A percentile compares a stretch with the other conserved stretches of the same genome.
phyloP scores from a whole-genome alignment of 257 asterid species.

The Ehretia macrophylla region DNA sequence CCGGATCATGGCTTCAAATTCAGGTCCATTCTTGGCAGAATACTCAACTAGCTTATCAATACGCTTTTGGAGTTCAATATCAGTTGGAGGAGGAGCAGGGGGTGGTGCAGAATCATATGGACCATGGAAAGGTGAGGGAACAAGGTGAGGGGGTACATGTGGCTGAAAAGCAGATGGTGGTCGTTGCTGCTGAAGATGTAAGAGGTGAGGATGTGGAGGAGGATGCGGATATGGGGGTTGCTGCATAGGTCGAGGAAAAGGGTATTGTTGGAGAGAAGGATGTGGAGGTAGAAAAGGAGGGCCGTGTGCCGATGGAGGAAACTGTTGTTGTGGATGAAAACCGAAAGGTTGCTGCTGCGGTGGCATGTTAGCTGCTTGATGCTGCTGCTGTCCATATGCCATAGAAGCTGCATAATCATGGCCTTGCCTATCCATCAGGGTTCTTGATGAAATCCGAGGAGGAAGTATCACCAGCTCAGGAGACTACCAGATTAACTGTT shows the following conservation, averaged over 20 bases:
- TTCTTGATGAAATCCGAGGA: background rate
- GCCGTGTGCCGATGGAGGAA: constrained; percentile 75
- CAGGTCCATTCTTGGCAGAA: constrained; percentile 93
- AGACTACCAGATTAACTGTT: too few species aligned
- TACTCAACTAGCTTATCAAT: constrained; percentile 88
- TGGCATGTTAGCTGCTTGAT: constrained; percentile 45
- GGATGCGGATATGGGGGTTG: constrained; percentile 72
- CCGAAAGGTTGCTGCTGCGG: constrained; percentile 65
- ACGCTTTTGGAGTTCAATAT: constrained; percentile 87
- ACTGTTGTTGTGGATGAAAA: constrained; percentile 87
- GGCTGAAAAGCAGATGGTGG: constrained; percentile 67
- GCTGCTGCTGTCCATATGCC: constrained; percentile 69
- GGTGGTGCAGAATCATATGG: constrained; percentile 75
- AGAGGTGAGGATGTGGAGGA: constrained; percentile 65
- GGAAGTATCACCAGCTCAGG: too few species aligned
- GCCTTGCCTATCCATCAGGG: constrained; percentile 69
- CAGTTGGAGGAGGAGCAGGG: constrained; percentile 87
- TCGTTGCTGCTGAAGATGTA: constrained; percentile 48
- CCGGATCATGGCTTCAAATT: constrained; percentile 93
- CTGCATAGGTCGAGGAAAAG: constrained; percentile 75
- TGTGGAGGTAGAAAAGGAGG: constrained; percentile 78
- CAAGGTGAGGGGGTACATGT: constrained; percentile 68
- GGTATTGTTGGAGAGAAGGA: constrained; percentile 81
- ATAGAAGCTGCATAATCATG: constrained; percentile 80
- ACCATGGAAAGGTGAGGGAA: constrained; percentile 63